A percentile compares a stretch with the other conserved stretches of the same genome.
phyloP scores from a whole-genome alignment of 2,329 filamentous ascomycete species.

The Harringtonia lauricola region DNA sequence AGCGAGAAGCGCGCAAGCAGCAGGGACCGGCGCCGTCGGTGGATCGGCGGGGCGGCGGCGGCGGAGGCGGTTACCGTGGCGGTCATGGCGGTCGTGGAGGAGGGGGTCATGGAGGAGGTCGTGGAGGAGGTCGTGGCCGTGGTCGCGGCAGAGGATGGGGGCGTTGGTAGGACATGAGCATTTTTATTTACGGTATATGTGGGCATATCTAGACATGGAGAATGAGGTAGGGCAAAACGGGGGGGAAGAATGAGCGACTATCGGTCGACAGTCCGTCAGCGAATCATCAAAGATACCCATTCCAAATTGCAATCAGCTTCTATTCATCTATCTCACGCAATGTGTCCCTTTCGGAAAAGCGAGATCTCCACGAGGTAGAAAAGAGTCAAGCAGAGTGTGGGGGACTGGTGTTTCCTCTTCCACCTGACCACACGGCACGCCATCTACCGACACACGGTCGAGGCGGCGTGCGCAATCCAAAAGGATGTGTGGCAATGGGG shows the following conservation, averaged over 20 bases:
- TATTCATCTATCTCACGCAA: no score
- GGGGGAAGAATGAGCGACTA: no score
- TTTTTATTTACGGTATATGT: no score
- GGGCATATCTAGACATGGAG: no score
- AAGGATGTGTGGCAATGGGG: no score
- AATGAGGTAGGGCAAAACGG: no score
- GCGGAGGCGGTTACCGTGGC: slow-evolving; percentile 25
- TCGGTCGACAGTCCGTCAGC: no score
- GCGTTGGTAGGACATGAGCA: not conserved
- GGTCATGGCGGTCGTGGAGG: slow-evolving; percentile 26
- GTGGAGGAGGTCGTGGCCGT: slow-evolving; percentile 26
- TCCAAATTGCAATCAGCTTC: not conserved
- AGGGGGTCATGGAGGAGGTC: slow-evolving; percentile 23
- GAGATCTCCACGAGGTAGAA: slow-evolving; percentile 24
- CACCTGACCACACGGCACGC: slow-evolving; percentile 32
- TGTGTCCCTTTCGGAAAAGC: slow-evolving; percentile 37
- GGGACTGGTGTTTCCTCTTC: slow-evolving; percentile 29
- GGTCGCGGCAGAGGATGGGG: slow-evolving; percentile 13
- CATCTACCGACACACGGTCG: slow-evolving; percentile 23
- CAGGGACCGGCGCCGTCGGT: slow-evolving; percentile 40
- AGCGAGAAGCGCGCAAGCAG: slow-evolving; percentile 48
- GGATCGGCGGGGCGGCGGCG: slow-evolving; percentile 21
- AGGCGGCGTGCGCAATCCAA: slow-evolving; percentile 8
- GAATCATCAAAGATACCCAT: no score
- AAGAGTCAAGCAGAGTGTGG: slow-evolving; percentile 35